Conservation (phyloP, 2,329 filamentous ascomycete species). For the Geosmithia flava region DNA sequence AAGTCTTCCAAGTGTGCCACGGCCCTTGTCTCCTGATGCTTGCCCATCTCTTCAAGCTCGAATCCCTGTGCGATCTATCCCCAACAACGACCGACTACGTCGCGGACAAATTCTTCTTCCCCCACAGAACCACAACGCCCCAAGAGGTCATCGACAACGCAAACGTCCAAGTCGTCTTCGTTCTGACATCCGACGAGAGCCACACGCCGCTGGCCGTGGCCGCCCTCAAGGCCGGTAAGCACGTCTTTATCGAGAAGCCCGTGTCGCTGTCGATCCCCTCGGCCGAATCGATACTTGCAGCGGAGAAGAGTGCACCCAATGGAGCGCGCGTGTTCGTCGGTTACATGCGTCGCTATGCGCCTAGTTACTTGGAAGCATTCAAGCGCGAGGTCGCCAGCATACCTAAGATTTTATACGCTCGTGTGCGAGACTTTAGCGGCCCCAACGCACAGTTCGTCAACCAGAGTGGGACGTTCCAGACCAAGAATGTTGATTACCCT, state of each 20-base stretch:
- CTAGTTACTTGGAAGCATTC: constrained; percentile 30
- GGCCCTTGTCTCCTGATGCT: constrained; percentile 15
- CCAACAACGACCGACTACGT: constrained; percentile 9
- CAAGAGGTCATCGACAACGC: constrained; percentile 23
- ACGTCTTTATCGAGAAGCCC: constrained; percentile 49
- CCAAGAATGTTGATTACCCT: constrained; percentile 16
- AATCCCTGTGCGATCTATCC: constrained; percentile 37
- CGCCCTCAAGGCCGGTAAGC: constrained; percentile 38
- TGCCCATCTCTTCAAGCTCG: constrained; percentile 27
- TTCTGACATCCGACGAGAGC: constrained; percentile 37
- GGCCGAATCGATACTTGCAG: constrained; percentile 31
- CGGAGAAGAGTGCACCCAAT: constrained; percentile 26
- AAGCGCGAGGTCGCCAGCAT: constrained; percentile 35
- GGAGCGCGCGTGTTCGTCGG: constrained; percentile 39
- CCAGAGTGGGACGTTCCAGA: constrained; percentile 30
- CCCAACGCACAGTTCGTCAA: constrained; percentile 35
- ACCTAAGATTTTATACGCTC: constrained; percentile 38
- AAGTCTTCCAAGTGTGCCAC: constrained; percentile 9
- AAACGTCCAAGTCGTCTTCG: constrained; percentile 38
- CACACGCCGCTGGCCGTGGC: constrained; percentile 35
- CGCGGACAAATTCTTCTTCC: constrained; percentile 17
- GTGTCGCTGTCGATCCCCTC: constrained; percentile 34
- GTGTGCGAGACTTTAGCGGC: constrained; percentile 31
- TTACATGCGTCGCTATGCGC: constrained; percentile 47
- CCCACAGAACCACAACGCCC: constrained; percentile 11